Conservation (phyloP, 1,139 yeast genomes). For the Geotrichum australiense region DNA sequence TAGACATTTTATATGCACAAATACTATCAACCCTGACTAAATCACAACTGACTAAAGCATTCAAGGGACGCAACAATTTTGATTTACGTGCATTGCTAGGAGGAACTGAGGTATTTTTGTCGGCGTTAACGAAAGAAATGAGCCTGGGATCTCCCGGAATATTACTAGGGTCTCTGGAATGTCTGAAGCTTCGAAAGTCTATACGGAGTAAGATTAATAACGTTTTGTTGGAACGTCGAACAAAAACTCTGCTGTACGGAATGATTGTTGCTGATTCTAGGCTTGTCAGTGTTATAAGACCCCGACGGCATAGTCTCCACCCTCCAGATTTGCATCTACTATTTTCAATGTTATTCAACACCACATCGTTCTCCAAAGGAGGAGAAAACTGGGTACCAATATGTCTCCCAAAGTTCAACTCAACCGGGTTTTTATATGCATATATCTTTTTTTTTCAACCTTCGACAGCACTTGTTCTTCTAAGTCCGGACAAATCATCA, state of each 20-base stretch:
- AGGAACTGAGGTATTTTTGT: constrained; percentile 55
- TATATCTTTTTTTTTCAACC: constrained; percentile 56
- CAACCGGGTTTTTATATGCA: constrained; percentile 78
- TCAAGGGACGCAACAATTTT: constrained; percentile 66
- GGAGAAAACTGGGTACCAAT: constrained; percentile 93
- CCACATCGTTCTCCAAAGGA: constrained; percentile 42
- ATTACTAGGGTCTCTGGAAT: constrained; percentile 55
- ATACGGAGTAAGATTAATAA: constrained; percentile 42
- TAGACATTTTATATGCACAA: constrained; percentile 70
- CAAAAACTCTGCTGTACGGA: constrained; percentile 53
- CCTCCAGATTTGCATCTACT: constrained; percentile 62
- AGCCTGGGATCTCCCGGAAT: constrained; percentile 49
- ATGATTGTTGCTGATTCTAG: constrained; percentile 50
- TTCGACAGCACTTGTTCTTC: constrained; percentile 55
- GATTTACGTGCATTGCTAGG: constrained; percentile 75
- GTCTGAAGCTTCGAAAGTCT: constrained; percentile 44
- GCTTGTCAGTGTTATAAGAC: constrained; percentile 55
- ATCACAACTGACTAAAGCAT: constrained; percentile 63
- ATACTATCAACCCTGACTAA: constrained; percentile 73
- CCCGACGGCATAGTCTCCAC: constrained; percentile 57
- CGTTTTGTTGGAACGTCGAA: constrained; percentile 39
- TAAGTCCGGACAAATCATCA: constrained; percentile 77
- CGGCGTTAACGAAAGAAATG: constrained; percentile 52
- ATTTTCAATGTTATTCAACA: constrained; percentile 54
- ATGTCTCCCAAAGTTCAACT: constrained; percentile 84